Base-by-base conservation (phyloP, 2,329 filamentous ascomycete genomes). In the Ambrosiella xylebori region DNA sequence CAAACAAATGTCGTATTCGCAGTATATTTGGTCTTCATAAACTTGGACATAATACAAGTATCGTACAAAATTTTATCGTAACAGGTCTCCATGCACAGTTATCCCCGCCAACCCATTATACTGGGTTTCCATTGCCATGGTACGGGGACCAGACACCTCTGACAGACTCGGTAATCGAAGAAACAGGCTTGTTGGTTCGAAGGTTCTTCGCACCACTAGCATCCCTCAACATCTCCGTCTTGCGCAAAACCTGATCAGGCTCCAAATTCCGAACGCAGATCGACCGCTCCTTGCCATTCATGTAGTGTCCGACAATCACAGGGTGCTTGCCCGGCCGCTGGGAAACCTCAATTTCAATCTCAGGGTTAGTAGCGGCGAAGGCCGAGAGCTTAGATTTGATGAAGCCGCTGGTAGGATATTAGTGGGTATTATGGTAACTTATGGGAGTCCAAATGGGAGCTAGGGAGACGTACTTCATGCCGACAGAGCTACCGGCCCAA, bases 291-390 rank as follows among this genome's bases (percentile, higher is more conserved):
- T 82, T 78, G 62, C 91, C 90, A 70, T 96, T 97, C 75, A 97
- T 88, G 73, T 95, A 98, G 71, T 88, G 80, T 59, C 88, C 93
- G 65, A 85, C 82, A 65, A 98, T 81, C 62, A 95, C 81, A 41
- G 93, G 93, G 71, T 97, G 91, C 68, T 86, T 86, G 65, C 82
- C 76, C n/a, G 90, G 91, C 64, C 90, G 84, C 15, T 91, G 93
- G 44, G 90, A 94, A 61, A 98, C 82, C 66, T 81, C 82, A 72
- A 98, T 88, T 73, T 97, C 90, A 75, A 97, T 83, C 70, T 88
- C 80, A 37, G 91, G 89, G 72, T 96, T 87, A 65, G 78, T 74
- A 64, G 80, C 75, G 58, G 90, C 90, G 73, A 98, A 96, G 63
- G 77, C 73, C 54, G 84, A 76, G 59, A 96, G 84, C 47, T 80